Conservation (phyloP, 2,329 filamentous ascomycete species). For the Penicillium concentricum region DNA sequence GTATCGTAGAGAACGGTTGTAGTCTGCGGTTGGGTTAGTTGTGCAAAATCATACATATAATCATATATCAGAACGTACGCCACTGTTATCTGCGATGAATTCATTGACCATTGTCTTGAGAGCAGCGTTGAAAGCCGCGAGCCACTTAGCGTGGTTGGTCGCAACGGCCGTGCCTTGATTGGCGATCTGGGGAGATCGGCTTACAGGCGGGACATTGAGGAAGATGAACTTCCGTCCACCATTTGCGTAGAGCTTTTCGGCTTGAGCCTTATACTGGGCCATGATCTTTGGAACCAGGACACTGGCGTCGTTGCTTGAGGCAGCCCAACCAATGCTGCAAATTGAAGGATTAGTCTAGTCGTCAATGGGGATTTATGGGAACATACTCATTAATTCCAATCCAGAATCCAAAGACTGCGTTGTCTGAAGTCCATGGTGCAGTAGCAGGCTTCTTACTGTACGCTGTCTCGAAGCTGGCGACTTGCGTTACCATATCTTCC, state of each 20-base stretch:
- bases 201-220: conserved; percentile 56
- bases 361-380: background rate
- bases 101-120: conserved; percentile 22
- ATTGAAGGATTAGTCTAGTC: background rate
- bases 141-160: conserved; percentile 21
- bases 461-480: conserved; percentile 44
- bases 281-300: conserved; percentile 41
- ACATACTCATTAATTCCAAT: conserved; percentile 37
- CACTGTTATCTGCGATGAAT: conserved; percentile 18
- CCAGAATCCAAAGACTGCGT: conserved; percentile 35
- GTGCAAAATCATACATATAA: background rate
- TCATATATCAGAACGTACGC: conserved; percentile 5
- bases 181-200: conserved; percentile 26
- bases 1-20: conserved; percentile 30
- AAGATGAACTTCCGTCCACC: conserved; percentile 61
- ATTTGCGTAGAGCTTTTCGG: conserved; percentile 50
- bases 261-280: conserved; percentile 45
- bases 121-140: conserved; percentile 26
- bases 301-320: conserved; percentile 30
- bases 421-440: conserved; percentile 27
- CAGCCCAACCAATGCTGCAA: conserved; percentile 27
- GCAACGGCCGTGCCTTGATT: conserved; percentile 19
- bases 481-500: conserved; percentile 49
- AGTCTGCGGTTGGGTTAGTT: conserved; percentile 14
- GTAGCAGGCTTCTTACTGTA: conserved; percentile 36